Conservation (phyloP, 768 basidiomycete genomes). For the Suillus luteus region DNA sequence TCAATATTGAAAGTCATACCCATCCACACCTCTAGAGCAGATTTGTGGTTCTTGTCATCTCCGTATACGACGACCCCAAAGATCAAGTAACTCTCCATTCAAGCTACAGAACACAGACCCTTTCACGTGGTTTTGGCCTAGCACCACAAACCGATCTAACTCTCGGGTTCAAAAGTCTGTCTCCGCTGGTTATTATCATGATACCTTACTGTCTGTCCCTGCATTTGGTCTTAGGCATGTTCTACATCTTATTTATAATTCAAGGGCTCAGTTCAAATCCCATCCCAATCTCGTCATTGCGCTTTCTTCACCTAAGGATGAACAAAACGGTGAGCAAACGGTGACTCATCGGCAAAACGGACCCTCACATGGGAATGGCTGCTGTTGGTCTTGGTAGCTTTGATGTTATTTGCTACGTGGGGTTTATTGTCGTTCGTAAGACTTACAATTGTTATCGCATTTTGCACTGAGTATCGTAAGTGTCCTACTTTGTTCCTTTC, state of each 20-base stretch:
- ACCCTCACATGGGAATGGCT: conserved; percentile 63
- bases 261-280: conserved; percentile 57
- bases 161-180: too few relatives aligned
- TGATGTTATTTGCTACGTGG: too few relatives aligned
- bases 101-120: too few relatives aligned
- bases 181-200: too few relatives aligned
- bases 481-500: conserved; percentile 18
- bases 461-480: conserved; percentile 87
- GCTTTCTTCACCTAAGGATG: conserved; percentile 3
- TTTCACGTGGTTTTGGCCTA: too few relatives aligned
- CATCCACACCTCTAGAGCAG: too few relatives aligned
- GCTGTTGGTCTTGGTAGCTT: conserved; percentile 57
- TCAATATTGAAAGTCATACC: too few relatives aligned
- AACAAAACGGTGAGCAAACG: conserved; percentile 30
- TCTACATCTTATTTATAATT: neutral
- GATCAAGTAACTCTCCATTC: too few relatives aligned
- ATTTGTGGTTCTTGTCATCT: too few relatives aligned
- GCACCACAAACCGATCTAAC: too few relatives aligned
- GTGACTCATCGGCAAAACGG: conserved; percentile 19
- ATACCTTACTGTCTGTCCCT: conserved; percentile 30
- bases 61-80: too few relatives aligned
- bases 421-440: conserved; percentile 34
- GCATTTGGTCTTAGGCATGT: conserved; percentile 73
- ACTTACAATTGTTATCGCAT: conserved; percentile 80
- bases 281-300: conserved; percentile 54